Base-by-base conservation (phyloP, 768 basidiomycete genomes). In the Tylopilus sp. region DNA sequence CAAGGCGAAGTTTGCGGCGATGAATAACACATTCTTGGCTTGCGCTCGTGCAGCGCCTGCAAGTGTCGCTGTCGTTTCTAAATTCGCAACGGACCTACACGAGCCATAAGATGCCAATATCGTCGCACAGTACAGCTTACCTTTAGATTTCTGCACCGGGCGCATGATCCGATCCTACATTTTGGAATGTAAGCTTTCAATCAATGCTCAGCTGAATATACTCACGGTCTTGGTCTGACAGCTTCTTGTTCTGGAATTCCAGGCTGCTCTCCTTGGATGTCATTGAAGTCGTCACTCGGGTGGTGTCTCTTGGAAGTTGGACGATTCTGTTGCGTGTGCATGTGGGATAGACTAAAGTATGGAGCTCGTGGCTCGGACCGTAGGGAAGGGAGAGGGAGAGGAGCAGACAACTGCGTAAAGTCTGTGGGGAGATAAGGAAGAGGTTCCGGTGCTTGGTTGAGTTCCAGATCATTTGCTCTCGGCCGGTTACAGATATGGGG, bases 71-170 rank as follows among this genome's bases (percentile, higher is more conserved):
- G 45, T 87, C 85, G 14, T 79, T 80, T 65, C 75, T 81, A 69
- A 88, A 86, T 68, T 89, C 88, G 66, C 89, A 92, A 59, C 79
- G 83, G 52, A 90, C 88, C 76, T 89, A n/a, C n/a, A n/a, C n/a
- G n/a, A 49, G 9, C 34, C 1, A 10, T 57, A 19, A 57, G 57
- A 48, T 33, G 19, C 4, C 16, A 22, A 13, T 12, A 25, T 31
- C 12, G 26, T 10, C 17, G 49, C 30, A 31, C 1, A 34, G 16
- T 24, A 25, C n/a, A 28, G 54, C 61, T 30, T 55, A 76, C 78
- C 70, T 80, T 81, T 50, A 81, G 56, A 25, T 69, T 69, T 65
- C 88, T 89, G 73, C 88, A 90, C 6, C 87, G 79, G 53, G 76
- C 76, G 63, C 88, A 90, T 36, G 87, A 88, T 21, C 87, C 85